Evolutionary conservation across 2,329 filamentous ascomycete species (phyloP).

Genomic region (Phoma sp.): DNA sequence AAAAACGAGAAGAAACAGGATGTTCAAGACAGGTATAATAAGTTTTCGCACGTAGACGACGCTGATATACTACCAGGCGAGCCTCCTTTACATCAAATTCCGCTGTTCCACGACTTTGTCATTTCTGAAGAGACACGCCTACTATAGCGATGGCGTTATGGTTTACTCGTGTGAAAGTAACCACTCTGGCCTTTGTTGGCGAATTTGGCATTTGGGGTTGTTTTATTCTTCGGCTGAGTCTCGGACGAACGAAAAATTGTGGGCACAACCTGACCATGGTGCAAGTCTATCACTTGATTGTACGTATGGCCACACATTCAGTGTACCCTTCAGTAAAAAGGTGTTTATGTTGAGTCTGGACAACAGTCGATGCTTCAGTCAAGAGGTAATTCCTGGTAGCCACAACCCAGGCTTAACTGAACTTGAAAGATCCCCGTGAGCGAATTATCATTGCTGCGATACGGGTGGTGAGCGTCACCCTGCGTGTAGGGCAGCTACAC

Average conservation of each 20-base stretch:
- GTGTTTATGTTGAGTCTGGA: conserved; percentile 59
- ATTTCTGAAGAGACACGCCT: conserved; percentile 60
- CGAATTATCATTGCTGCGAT: conserved; percentile 60
- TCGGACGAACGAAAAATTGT: conserved; percentile 57
- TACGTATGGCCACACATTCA: conserved; percentile 52
- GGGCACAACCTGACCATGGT: conserved; percentile 56
- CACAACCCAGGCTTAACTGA: conserved; percentile 63
- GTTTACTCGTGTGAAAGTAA: conserved; percentile 56
- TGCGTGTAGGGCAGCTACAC: conserved; percentile 61
- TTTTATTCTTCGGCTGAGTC: conserved; percentile 59
- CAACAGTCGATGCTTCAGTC: conserved; percentile 58
- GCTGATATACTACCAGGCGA: conserved; percentile 57
- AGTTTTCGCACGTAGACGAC: conserved; percentile 53
- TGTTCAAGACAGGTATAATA: conserved; percentile 49
- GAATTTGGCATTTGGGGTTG: conserved; percentile 57
- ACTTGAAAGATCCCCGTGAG: conserved; percentile 57
- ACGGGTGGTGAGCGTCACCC: conserved; percentile 62
- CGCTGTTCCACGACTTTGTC: conserved; percentile 63
- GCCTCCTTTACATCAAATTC: conserved; percentile 57
- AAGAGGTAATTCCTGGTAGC: conserved; percentile 63
- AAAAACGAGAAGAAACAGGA: conserved; percentile 42
- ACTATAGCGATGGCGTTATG: conserved; percentile 54
- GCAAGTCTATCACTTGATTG: conserved; percentile 56
- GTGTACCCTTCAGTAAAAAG: conserved; percentile 55
- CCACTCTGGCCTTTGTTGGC: conserved; percentile 55